A percentile compares a stretch with the other conserved stretches of the same genome.
These are phyloP conservation scores for Globisporangium acanthophoron DNA, from an alignment of 352 stramenopile species.

Conservation along the genomic window DNA sequence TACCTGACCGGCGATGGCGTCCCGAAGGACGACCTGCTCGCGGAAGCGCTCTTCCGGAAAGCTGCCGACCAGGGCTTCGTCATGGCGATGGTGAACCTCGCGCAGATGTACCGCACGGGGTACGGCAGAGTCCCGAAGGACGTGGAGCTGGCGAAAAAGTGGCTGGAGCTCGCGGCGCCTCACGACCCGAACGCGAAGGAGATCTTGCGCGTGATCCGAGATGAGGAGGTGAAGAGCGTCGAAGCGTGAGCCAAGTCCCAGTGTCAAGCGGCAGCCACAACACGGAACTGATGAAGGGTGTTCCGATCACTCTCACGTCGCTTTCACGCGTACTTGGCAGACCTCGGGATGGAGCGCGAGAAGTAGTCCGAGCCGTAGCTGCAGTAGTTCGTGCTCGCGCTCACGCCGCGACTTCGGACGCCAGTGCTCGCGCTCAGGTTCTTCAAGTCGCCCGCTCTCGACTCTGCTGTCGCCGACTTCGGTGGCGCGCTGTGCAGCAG, in stretches of 20 bases:
- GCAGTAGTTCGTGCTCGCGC: constrained; percentile 1
- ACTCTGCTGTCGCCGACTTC: not conserved
- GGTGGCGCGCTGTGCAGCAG: not conserved
- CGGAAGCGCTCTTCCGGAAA: constrained; percentile 66
- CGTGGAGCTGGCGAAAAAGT: constrained; percentile 55
- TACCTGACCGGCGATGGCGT: constrained; percentile 67
- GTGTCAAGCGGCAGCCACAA: not conserved
- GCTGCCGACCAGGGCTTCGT: constrained; percentile 76
- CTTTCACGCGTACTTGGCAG: constrained; percentile 11
- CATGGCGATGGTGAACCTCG: constrained; percentile 86
- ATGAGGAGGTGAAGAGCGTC: constrained; percentile 5
- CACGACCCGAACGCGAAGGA: constrained; percentile 78
- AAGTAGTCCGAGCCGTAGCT: constrained; percentile 6
- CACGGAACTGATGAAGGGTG: not conserved
- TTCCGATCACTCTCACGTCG: not conserved
- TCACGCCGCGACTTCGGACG: not conserved
- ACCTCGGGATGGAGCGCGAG: constrained; percentile 1
- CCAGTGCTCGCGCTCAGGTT: not conserved
- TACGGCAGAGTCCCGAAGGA: constrained; percentile 65
- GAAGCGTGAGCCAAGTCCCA: not conserved
- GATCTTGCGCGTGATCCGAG: constrained; percentile 37
- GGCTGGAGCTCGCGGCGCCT: constrained; percentile 68
- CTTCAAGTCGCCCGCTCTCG: not conserved
- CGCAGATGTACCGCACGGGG: constrained; percentile 75
- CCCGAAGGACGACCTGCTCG: constrained; percentile 44